phyloP scores from a whole-genome alignment of 176 grass and related monocot genomes.

The Triticum timopheevii region DNA sequence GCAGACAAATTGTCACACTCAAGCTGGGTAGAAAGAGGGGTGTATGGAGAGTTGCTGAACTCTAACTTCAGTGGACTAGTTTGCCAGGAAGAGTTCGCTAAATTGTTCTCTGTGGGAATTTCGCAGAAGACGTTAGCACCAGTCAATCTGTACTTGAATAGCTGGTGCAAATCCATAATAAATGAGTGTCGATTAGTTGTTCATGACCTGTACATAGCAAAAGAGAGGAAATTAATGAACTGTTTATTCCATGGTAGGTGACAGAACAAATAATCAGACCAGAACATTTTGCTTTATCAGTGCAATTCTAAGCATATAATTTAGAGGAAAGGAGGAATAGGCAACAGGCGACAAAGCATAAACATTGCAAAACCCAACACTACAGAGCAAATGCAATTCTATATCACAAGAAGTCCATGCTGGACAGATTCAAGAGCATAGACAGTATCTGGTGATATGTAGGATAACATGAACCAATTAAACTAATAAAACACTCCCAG shows the following conservation, averaged over 20 bases:
- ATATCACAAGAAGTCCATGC: not conserved
- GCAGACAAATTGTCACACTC: conserved; percentile 65
- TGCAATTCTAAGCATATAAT: conserved; percentile 12
- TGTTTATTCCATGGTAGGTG: conserved; percentile 18
- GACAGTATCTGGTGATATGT: not conserved
- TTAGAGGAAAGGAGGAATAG: not conserved
- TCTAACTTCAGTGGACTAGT: conserved; percentile 52
- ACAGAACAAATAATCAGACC: conserved; percentile 1
- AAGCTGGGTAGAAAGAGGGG: conserved; percentile 62
- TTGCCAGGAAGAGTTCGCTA: conserved; percentile 45
- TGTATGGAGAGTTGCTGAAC: conserved; percentile 63
- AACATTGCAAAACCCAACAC: conserved; percentile 11
- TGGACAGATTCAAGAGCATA: not conserved
- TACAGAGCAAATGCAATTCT: not conserved
- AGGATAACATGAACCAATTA: not conserved
- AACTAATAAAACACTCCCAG: not conserved
- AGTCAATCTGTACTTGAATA: conserved; percentile 66
- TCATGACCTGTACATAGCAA: conserved; percentile 58
- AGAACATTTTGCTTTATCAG: conserved; percentile 11
- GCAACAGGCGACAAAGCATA: not conserved
- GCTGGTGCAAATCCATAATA: conserved; percentile 89
- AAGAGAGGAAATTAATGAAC: conserved; percentile 29
- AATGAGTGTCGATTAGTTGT: conserved; percentile 50
- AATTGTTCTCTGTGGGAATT: conserved; percentile 50
- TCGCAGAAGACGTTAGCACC: conserved; percentile 45